Percentiles rank a stretch among this genome's conserved stretches.
Evolutionary conservation across 441 rosid genomes (phyloP).

Genomic region (Monsonia emarginata): DNA sequence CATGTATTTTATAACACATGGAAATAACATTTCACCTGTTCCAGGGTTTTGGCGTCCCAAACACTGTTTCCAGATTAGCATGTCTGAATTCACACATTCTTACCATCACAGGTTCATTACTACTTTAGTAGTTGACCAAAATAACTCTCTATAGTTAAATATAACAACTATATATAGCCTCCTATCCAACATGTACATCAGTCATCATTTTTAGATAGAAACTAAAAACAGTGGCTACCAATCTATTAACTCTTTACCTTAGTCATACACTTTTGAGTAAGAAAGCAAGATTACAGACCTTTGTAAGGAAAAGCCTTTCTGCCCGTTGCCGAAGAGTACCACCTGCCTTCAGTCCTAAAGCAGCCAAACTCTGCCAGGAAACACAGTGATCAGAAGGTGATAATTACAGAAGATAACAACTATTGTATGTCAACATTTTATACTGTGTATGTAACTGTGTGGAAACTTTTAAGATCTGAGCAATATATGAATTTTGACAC

Average conservation of each 20-base stretch:
- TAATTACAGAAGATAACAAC: neutral
- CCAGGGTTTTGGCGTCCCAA: neutral
- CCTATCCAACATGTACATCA: neutral
- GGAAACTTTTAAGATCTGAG: neutral
- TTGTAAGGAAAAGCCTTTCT: slow-evolving; percentile 86
- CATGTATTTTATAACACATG: too few species aligned
- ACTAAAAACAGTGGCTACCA: neutral
- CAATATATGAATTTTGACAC: neutral
- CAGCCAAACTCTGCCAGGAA: slow-evolving; percentile 59
- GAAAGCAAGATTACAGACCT: slow-evolving; percentile 35
- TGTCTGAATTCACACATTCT: neutral
- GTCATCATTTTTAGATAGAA: neutral
- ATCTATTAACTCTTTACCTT: neutral
- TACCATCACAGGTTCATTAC: neutral
- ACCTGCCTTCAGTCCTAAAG: slow-evolving; percentile 85
- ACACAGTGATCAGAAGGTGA: slow-evolving; percentile 1
- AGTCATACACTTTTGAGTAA: neutral
- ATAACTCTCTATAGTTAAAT: neutral
- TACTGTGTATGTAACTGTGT: neutral
- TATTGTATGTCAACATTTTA: neutral
- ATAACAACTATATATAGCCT: too few species aligned
- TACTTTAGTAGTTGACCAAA: neutral
- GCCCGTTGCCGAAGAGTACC: slow-evolving; percentile 92
- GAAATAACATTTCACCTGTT: too few species aligned
- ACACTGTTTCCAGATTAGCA: neutral